Conservation (phyloP, 129 eudicot species). For the Flaveria trinervia region DNA sequence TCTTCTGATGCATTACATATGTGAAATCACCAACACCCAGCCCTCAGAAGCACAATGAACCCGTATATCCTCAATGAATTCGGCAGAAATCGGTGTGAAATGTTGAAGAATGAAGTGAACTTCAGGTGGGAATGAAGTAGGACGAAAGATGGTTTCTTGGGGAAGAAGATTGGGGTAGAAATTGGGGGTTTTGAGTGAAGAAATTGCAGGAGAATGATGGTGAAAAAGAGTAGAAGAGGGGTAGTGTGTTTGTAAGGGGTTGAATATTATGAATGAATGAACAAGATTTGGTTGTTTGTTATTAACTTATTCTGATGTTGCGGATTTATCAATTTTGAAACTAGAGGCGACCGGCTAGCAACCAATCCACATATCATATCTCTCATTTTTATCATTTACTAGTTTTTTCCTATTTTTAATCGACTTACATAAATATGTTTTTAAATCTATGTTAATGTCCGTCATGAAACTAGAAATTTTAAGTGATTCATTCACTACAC, state of each 20-base stretch:
- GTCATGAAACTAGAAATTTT: no score
- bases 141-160: constrained; percentile 2
- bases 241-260: neutral
- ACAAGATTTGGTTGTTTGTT: constrained; percentile 24
- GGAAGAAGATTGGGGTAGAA: constrained; percentile 21
- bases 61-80: neutral
- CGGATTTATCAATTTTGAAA: constrained; percentile 35
- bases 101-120: neutral
- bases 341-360: constrained; percentile 32
- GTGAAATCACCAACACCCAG: neutral
- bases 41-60: neutral
- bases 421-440: no score
- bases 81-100: neutral
- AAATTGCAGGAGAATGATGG: constrained; percentile 4
- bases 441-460: no score
- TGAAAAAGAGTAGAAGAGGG: neutral
- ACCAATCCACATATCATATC: constrained; percentile 2
- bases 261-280: neutral
- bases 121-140: no score
- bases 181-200: neutral
- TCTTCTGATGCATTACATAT: constrained; percentile 95
- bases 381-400: neutral
- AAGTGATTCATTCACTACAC: no score
- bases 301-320: neutral
- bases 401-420: neutral